A percentile compares a stretch with the other conserved stretches of the same genome.
These are phyloP conservation scores for Exsudoporus floridanus DNA, from an alignment of 1,284 basidiomycete genomes.

Conservation along the genomic window DNA sequence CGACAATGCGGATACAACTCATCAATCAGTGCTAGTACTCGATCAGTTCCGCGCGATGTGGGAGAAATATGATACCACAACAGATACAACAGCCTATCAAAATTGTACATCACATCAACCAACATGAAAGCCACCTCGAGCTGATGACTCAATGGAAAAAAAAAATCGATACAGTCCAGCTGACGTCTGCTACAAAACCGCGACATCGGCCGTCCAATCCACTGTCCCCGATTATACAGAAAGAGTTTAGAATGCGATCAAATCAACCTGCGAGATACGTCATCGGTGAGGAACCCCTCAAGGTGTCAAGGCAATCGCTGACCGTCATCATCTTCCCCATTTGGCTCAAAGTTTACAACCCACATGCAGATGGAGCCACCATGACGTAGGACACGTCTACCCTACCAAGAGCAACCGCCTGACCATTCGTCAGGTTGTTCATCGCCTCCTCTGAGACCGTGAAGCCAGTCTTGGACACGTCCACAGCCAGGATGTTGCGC, in stretches of 20 bases:
- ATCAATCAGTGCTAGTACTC: background rate
- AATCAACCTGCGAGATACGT: background rate
- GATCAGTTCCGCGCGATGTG: background rate
- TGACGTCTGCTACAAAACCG: background rate
- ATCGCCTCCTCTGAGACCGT: slow-evolving; percentile 37
- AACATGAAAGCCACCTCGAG: background rate
- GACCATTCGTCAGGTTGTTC: slow-evolving; percentile 29
- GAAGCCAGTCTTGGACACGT: slow-evolving; percentile 33
- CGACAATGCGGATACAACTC: background rate
- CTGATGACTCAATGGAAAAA: background rate
- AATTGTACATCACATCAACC: slow-evolving; percentile 13
- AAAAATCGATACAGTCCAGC: slow-evolving; percentile 3
- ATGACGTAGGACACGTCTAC: slow-evolving; percentile 17
- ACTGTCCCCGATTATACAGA: background rate
- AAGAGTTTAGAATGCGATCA: background rate
- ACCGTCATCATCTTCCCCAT: slow-evolving; percentile 5
- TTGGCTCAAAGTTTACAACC: background rate
- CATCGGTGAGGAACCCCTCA: background rate
- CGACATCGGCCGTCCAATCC: background rate
- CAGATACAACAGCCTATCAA: slow-evolving; percentile 8
- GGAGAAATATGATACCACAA: background rate
- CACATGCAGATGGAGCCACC: background rate
- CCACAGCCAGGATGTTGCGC: slow-evolving; percentile 36
- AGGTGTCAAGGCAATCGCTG: background rate
- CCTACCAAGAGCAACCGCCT: slow-evolving; percentile 27